Conservation (phyloP, 1,139 yeast genomes). For the Nakaseomyces sp. region DNA sequence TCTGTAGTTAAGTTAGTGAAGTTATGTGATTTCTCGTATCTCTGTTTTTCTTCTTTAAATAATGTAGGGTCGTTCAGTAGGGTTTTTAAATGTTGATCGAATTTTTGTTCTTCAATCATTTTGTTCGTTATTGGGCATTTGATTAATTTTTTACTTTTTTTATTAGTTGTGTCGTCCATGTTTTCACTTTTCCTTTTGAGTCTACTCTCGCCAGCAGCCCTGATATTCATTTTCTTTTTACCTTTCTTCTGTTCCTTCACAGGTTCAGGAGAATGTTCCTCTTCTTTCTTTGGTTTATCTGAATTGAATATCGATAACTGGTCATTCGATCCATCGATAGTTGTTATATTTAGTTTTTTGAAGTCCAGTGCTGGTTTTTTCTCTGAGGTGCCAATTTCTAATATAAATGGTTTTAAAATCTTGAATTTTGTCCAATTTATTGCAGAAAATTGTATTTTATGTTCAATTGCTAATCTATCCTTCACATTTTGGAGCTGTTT, state of each 20-base stretch:
- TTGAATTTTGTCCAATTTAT: constrained; percentile 83
- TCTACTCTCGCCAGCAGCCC: constrained; percentile 62
- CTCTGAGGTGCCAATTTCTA: not conserved
- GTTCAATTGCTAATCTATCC: constrained; percentile 33
- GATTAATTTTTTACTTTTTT: constrained; percentile 34
- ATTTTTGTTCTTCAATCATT: constrained; percentile 58
- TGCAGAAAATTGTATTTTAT: constrained; percentile 53
- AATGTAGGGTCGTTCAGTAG: constrained; percentile 62
- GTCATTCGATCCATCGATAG: constrained; percentile 1
- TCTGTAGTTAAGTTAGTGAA: constrained; percentile 56
- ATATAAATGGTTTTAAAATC: not conserved
- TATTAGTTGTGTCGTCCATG: constrained; percentile 7
- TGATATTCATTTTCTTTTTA: constrained; percentile 47
- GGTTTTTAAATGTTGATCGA: constrained; percentile 66
- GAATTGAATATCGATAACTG: constrained; percentile 2
- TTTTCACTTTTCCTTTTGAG: constrained; percentile 22
- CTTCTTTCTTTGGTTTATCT: constrained; percentile 6
- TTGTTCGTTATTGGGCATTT: constrained; percentile 70
- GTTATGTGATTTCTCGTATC: constrained; percentile 54
- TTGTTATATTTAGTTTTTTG: constrained; percentile 2
- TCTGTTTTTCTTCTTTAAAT: constrained; percentile 60
- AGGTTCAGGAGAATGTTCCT: constrained; percentile 6
- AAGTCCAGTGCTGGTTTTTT: constrained; percentile 10
- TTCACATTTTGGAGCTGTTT: constrained; percentile 30
- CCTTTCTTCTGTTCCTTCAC: constrained; percentile 11